Percentiles rank a stretch among this genome's conserved stretches.
phyloP scores from a whole-genome alignment of 164 flowering plant genomes.

The Tetrastigma voinierianum region DNA sequence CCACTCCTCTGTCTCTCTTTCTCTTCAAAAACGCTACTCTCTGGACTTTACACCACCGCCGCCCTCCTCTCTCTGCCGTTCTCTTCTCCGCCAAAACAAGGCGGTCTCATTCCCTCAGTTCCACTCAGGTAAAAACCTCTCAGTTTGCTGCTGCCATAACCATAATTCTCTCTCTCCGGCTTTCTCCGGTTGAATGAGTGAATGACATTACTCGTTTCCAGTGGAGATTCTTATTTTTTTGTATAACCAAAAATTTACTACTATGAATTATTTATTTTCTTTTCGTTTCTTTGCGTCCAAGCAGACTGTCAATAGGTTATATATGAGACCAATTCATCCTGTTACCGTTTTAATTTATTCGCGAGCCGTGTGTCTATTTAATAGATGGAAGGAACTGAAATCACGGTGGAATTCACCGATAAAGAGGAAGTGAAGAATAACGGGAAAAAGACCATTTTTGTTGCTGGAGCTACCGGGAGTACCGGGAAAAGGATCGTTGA shows the following conservation, averaged over 20 bases:
- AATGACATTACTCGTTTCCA: background rate
- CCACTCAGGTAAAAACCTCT: slow-evolving; percentile 18
- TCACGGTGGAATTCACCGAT: slow-evolving; percentile 28
- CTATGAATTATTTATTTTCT: background rate
- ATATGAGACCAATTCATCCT: background rate
- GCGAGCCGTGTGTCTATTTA: background rate
- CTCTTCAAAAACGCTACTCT: slow-evolving; percentile 3
- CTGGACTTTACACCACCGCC: background rate
- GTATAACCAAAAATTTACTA: background rate
- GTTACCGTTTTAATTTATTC: no score
- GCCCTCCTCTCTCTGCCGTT: slow-evolving; percentile 10
- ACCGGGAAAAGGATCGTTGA: slow-evolving; percentile 93
- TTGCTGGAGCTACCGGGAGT: slow-evolving; percentile 90
- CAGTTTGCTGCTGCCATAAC: background rate
- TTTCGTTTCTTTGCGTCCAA: slow-evolving; percentile 1
- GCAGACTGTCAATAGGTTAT: background rate
- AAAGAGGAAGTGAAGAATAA: slow-evolving; percentile 14
- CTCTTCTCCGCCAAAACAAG: slow-evolving; percentile 7
- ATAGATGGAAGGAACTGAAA: slow-evolving; percentile 66
- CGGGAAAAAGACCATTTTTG: slow-evolving; percentile 68
- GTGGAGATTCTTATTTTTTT: background rate
- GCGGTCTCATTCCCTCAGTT: slow-evolving; percentile 7
- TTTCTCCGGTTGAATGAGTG: no score
- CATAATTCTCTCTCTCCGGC: no score
- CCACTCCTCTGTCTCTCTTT: slow-evolving; percentile 16